phyloP scores from a whole-genome alignment of 257 asterid genomes.

The Jacaranda mimosifolia region DNA sequence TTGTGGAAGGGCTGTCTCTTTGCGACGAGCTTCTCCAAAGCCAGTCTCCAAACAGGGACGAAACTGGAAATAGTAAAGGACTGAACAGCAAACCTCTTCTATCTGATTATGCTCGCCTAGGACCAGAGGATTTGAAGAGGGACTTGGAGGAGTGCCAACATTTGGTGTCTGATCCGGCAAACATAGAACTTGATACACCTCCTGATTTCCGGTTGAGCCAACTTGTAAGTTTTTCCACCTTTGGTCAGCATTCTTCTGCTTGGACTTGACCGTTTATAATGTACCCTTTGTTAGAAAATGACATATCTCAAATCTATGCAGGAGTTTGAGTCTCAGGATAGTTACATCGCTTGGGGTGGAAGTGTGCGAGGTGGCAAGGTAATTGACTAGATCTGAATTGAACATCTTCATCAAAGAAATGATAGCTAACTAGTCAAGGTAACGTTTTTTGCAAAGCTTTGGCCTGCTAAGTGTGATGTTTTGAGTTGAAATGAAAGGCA shows the following conservation, averaged over 20 bases:
- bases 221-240: slow-evolving; percentile 56
- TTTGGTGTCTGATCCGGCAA: slow-evolving; percentile 59
- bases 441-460: slow-evolving; percentile 34
- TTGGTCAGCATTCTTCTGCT: not conserved
- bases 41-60: slow-evolving; percentile 87
- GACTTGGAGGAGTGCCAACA: slow-evolving; percentile 87
- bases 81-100: slow-evolving; percentile 55
- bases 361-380: slow-evolving; percentile 47
- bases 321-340: slow-evolving; percentile 93
- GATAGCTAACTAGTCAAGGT: not conserved
- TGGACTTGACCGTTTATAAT: not conserved
- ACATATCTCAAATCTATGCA: slow-evolving; percentile 37
- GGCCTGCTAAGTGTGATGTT: slow-evolving; percentile 12
- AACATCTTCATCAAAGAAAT: slow-evolving; percentile 21
- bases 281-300: not conserved
- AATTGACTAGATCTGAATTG: slow-evolving; percentile 29
- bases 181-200: slow-evolving; percentile 69
- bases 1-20: slow-evolving; percentile 82
- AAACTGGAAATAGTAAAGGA: slow-evolving; percentile 44
- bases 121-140: slow-evolving; percentile 76
- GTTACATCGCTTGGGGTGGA: slow-evolving; percentile 90
- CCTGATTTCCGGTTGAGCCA: slow-evolving; percentile 90
- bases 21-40: slow-evolving; percentile 85
- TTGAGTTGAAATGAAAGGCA: slow-evolving; percentile 1
- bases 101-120: slow-evolving; percentile 77